Percentiles rank a stretch among this genome's conserved stretches.
These are phyloP conservation scores for Tetrahymena borealis DNA, from an alignment of 73 alveolate genomes.

Conservation along the genomic window DNA sequence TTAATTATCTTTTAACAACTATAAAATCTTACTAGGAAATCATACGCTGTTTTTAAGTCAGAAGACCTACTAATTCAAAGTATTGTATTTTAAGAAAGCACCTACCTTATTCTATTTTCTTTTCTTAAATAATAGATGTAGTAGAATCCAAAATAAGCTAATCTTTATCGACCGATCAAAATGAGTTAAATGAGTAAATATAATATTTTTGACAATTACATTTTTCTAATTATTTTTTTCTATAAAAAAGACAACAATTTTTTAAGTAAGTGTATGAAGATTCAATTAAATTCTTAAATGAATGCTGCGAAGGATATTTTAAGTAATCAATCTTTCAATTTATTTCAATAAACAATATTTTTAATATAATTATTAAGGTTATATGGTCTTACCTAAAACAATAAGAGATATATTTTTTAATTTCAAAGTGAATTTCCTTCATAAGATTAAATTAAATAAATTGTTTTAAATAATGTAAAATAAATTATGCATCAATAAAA, in stretches of 20 bases:
- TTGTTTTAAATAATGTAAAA: not conserved
- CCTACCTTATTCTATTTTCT: too few relatives aligned
- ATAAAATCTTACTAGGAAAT: not conserved
- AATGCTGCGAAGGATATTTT: not conserved
- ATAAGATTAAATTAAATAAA: not conserved
- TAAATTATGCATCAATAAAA: too few relatives aligned
- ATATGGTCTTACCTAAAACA: not conserved
- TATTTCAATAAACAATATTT: not conserved
- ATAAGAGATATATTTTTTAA: not conserved
- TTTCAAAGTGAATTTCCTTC: not conserved
- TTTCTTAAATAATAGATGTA: too few relatives aligned
- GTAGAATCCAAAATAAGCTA: too few relatives aligned
- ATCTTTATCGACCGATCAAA: too few relatives aligned
- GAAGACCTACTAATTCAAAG: not conserved
- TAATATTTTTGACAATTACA: too few relatives aligned
- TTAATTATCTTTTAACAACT: not conserved
- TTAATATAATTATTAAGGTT: not conserved
- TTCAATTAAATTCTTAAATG: not conserved
- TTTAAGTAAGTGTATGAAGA: too few relatives aligned
- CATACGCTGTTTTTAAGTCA: not conserved
- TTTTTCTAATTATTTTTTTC: too few relatives aligned
- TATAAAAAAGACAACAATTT: too few relatives aligned
- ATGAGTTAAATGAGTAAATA: too few relatives aligned
- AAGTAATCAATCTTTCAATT: not conserved
- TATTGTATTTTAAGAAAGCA: not conserved